Percentiles rank a stretch among this genome's conserved stretches.
These are phyloP conservation scores for Trichoderma asperellum DNA, from an alignment of 2,329 filamentous ascomycete genomes.

Conservation along the genomic window DNA sequence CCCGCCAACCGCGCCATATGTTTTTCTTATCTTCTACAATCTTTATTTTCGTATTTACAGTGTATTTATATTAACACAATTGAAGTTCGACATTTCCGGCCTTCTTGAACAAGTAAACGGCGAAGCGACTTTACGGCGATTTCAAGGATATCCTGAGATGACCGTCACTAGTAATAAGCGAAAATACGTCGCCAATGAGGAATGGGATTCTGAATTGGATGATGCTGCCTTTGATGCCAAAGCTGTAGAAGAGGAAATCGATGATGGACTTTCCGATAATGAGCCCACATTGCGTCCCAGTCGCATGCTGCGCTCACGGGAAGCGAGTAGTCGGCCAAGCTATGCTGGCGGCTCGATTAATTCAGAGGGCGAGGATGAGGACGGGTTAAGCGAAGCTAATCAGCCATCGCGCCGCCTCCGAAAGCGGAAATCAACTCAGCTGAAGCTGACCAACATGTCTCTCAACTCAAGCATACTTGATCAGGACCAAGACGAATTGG, in stretches of 20 bases:
- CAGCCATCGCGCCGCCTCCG: slow-evolving; percentile 34
- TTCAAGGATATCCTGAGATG: slow-evolving; percentile 26
- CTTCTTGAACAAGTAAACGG: slow-evolving; percentile 43
- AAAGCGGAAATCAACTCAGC: slow-evolving; percentile 36
- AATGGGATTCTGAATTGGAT: slow-evolving; percentile 38
- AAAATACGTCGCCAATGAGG: slow-evolving; percentile 37
- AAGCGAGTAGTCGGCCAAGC: slow-evolving; percentile 31
- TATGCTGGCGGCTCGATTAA: not conserved
- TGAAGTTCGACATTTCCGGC: slow-evolving; percentile 40
- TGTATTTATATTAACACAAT: slow-evolving; percentile 11
- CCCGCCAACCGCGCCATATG: not conserved
- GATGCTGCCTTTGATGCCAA: slow-evolving; percentile 36
- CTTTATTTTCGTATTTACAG: not conserved
- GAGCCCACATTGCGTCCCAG: slow-evolving; percentile 4
- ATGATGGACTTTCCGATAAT: slow-evolving; percentile 26
- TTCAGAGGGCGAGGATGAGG: slow-evolving; percentile 33
- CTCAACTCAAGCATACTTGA: slow-evolving; percentile 34
- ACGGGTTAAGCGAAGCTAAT: not conserved
- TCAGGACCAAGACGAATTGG: slow-evolving; percentile 42
- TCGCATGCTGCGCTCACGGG: slow-evolving; percentile 36
- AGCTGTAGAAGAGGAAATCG: slow-evolving; percentile 38
- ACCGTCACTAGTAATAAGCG: slow-evolving; percentile 37
- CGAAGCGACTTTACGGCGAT: slow-evolving; percentile 36
- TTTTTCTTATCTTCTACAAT: not conserved
- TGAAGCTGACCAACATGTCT: slow-evolving; percentile 35